Evolutionary conservation across 129 eudicot species (phyloP).

Genomic region (Chrysanthemum makinoi): DNA sequence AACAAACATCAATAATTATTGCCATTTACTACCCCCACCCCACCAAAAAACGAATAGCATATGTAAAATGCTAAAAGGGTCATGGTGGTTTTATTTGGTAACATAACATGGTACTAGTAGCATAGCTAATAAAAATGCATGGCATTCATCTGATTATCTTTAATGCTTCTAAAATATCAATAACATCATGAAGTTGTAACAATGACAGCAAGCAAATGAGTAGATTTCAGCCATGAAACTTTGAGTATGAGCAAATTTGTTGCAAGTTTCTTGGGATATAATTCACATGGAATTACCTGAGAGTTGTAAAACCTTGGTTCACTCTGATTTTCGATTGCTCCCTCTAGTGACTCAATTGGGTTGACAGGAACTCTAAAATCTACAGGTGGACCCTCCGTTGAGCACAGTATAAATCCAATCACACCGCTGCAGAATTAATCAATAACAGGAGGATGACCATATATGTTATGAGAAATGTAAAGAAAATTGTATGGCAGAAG

Average conservation of each 20-base stretch:
- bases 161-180: not conserved
- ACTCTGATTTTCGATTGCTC: constrained; percentile 46
- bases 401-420: constrained; percentile 82
- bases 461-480: not conserved
- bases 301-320: constrained; percentile 80
- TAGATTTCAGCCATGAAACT: not conserved
- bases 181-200: not conserved
- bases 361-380: constrained; percentile 79
- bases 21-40: no score
- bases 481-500: not conserved
- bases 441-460: constrained; percentile 11
- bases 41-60: no score
- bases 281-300: constrained; percentile 41
- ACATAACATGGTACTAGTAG: no score
- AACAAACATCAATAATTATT: not conserved
- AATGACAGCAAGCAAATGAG: not conserved
- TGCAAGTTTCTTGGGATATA: not conserved
- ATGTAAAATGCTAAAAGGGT: no score
- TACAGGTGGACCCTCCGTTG: constrained; percentile 77
- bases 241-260: not conserved
- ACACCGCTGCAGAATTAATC: constrained; percentile 61
- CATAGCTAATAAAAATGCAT: no score
- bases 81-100: no score
- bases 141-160: no score
- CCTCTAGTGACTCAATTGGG: constrained; percentile 83